Base-by-base conservation (phyloP, 306 rosid genomes). In the Abrus pulchellus region DNA sequence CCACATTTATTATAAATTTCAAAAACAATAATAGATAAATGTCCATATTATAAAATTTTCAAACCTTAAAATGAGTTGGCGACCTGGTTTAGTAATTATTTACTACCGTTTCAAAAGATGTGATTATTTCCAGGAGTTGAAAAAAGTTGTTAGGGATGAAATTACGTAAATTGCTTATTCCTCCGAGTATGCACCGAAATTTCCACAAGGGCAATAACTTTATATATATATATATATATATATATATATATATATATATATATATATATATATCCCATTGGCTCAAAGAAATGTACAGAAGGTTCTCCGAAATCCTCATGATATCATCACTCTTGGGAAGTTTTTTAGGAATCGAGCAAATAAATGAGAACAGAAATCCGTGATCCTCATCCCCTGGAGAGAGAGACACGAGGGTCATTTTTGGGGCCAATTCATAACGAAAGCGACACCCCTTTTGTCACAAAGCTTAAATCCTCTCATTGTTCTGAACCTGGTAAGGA, bases 341-440 rank as follows among this genome's bases (percentile, higher is more conserved):
- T 4, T 2, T 2, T 30, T 56, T 1, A 57, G 9, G 6, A 38
- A n/a, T 8, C 0, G 36, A 20, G 7, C 45, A 41, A 45, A 30
- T 12, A 13, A 27, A 74, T 1, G 52, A 43, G 55, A 64, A 76
- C 41, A 53, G 12, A 53, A 77, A 69, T 20, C 40, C 50, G 76
- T 68, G 76, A 78, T 45, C 50, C 49, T 56, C 6, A 11, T 68
- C 67, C 61, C 56, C 8, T 55, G 50, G 52, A 33, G 9, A 32
- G 47, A 36, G 2, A 2, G 79, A 9, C 68, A 43, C 56, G 45
- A 30, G 13, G 47, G 13, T 14, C 14, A 20, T 14, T 8, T 65
- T 65, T 20, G 20, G 53, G 34, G 33, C 66, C 75, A 55, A 67
- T 68, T 78, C 11, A 54, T 43, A 32, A 55, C 6, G 76, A 65